phyloP scores from a whole-genome alignment of 805 yeast species.

The Metschnikowia reukaufii region DNA sequence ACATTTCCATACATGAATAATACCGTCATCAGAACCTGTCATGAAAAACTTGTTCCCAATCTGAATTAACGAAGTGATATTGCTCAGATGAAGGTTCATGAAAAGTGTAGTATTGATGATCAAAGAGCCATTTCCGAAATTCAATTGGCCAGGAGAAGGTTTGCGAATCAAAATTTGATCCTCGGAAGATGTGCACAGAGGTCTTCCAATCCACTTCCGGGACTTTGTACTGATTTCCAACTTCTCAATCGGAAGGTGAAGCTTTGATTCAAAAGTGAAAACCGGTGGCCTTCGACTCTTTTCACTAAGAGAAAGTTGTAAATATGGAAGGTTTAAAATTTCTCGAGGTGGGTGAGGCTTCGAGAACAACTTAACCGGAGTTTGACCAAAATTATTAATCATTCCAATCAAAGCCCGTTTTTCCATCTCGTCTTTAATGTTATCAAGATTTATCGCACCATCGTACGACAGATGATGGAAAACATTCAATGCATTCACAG shows the following conservation, averaged over 20 bases:
- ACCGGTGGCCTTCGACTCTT: slow-evolving; percentile 10
- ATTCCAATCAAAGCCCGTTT: slow-evolving; percentile 76
- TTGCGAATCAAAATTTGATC: slow-evolving; percentile 39
- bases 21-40: slow-evolving; percentile 58
- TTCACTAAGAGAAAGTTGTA: slow-evolving; percentile 28
- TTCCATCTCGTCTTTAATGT: slow-evolving; percentile 70
- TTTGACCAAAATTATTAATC: slow-evolving; percentile 90
- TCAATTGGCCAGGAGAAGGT: slow-evolving; percentile 20
- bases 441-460: slow-evolving; percentile 78
- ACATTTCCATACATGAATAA: slow-evolving; percentile 59
- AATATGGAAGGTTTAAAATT: slow-evolving; percentile 35
- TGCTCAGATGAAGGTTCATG: slow-evolving; percentile 42
- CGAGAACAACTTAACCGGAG: slow-evolving; percentile 71
- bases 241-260: slow-evolving; percentile 40
- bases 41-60: slow-evolving; percentile 44
- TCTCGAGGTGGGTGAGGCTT: slow-evolving; percentile 63
- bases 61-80: slow-evolving; percentile 41
- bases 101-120: slow-evolving; percentile 44
- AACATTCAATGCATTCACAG: slow-evolving; percentile 67
- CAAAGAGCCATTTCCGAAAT: slow-evolving; percentile 30
- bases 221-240: slow-evolving; percentile 44
- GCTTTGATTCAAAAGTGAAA: slow-evolving; percentile 44
- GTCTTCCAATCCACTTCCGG: slow-evolving; percentile 54
- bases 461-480: slow-evolving; percentile 83
- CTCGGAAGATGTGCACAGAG: slow-evolving; percentile 36